Percentiles rank a stretch among this genome's conserved stretches.
Conservation (phyloP, 192 early-diverging fungal genomes). For the Spizellomyces punctatus region DNA sequence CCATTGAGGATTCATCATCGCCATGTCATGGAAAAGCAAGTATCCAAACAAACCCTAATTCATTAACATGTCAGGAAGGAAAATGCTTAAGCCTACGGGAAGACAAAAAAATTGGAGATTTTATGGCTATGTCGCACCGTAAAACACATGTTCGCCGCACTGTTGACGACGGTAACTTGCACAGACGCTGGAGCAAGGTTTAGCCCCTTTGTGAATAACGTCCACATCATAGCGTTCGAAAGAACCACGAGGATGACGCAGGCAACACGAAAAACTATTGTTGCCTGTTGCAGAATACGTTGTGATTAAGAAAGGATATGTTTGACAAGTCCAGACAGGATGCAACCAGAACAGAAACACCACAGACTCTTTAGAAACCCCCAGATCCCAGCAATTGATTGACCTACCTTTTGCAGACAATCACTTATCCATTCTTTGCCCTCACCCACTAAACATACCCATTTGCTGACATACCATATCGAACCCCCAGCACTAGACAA, state of each 20-base stretch:
- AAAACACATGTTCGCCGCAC: conserved; percentile 72
- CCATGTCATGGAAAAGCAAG: conserved; percentile 71
- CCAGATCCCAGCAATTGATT: no score
- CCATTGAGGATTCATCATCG: conserved; percentile 69
- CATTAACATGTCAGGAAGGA: neutral
- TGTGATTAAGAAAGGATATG: neutral
- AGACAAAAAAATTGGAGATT: neutral
- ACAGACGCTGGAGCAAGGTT: conserved; percentile 72
- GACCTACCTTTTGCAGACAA: no score
- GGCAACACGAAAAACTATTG: conserved; percentile 41
- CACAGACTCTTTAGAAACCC: neutral
- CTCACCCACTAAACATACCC: conserved; percentile 34
- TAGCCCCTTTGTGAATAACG: conserved; percentile 81
- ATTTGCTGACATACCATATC: neutral
- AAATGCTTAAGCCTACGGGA: neutral
- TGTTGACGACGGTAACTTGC: conserved; percentile 79
- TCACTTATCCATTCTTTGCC: neutral
- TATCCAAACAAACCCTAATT: conserved; percentile 70
- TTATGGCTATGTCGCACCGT: conserved; percentile 44
- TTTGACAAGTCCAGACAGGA: neutral
- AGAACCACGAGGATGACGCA: conserved; percentile 65
- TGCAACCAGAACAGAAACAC: neutral
- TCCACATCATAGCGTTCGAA: conserved; percentile 88
- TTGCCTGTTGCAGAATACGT: neutral
- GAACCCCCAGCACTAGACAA: neutral